These are phyloP conservation scores for Maudiozyma bulderi DNA, from an alignment of 805 yeast species.

Conservation along the genomic window DNA sequence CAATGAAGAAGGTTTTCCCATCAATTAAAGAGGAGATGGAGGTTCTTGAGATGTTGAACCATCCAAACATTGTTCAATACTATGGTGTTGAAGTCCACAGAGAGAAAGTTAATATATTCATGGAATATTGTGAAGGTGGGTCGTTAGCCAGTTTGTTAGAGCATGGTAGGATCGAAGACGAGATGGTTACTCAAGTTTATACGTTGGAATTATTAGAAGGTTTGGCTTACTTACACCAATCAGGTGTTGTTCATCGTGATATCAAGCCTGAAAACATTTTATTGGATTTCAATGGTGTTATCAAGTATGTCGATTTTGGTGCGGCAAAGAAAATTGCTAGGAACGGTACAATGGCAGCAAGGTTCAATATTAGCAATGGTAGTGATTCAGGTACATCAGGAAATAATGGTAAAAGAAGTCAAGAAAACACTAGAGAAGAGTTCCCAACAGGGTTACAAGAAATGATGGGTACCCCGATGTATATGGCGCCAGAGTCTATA, in stretches of 20 bases:
- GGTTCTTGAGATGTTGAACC: slow-evolving; percentile 86
- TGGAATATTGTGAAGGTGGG: slow-evolving; percentile 97
- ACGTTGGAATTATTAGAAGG: slow-evolving; percentile 92
- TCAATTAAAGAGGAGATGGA: slow-evolving; percentile 94
- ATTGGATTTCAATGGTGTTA: slow-evolving; percentile 83
- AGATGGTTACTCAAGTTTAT: slow-evolving; percentile 81
- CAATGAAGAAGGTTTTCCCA: slow-evolving; percentile 75
- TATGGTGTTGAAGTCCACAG: slow-evolving; percentile 96
- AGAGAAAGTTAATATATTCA: slow-evolving; percentile 87
- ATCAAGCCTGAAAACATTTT: slow-evolving; percentile 91
- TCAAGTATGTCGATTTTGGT: slow-evolving; percentile 94
- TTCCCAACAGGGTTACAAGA: slow-evolving; percentile 16
- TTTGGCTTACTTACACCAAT: slow-evolving; percentile 83
- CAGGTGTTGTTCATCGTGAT: slow-evolving; percentile 94
- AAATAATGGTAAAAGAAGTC: background rate
- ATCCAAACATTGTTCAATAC: slow-evolving; percentile 93
- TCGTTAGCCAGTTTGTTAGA: slow-evolving; percentile 77
- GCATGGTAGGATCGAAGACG: slow-evolving; percentile 93
- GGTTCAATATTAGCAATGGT: background rate
- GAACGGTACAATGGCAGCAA: slow-evolving; percentile 33
- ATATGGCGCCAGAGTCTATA: slow-evolving; percentile 96
- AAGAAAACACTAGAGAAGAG: slow-evolving; percentile 9
- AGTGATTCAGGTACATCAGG: background rate
- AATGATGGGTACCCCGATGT: slow-evolving; percentile 91
- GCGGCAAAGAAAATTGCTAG: slow-evolving; percentile 86